Percentiles rank a stretch among this genome's conserved stretches.
Conservation (phyloP, 1,284 basidiomycete species). For the Austropuccinia psidii region DNA sequence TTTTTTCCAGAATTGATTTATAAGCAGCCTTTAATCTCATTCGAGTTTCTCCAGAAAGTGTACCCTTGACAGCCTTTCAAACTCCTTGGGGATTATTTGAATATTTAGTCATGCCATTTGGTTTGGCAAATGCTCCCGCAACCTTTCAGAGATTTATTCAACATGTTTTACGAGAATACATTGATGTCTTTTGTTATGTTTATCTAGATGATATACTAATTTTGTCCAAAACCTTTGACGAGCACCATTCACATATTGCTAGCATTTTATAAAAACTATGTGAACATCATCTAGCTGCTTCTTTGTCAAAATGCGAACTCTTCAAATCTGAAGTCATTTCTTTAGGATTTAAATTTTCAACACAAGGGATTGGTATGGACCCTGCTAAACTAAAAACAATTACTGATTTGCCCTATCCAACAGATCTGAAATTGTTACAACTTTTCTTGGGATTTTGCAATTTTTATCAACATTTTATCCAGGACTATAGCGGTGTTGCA, state of each 20-base stretch:
- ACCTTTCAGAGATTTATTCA: slow-evolving; percentile 15
- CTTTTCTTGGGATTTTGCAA: slow-evolving; percentile 18
- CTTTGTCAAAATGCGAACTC: slow-evolving; percentile 2
- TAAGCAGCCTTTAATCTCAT: slow-evolving; percentile 45
- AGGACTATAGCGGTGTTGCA: slow-evolving; percentile 38
- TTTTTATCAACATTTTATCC: slow-evolving; percentile 24
- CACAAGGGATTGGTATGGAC: slow-evolving; percentile 3
- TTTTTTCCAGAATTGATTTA: slow-evolving; percentile 44
- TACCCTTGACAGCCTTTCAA: slow-evolving; percentile 49
- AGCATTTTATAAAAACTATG: not conserved
- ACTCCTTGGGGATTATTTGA: slow-evolving; percentile 49
- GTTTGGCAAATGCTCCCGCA: slow-evolving; percentile 48
- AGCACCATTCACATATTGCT: not conserved
- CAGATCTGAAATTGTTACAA: not conserved
- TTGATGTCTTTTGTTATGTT: slow-evolving; percentile 24
- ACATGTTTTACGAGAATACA: not conserved
- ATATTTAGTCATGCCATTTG: slow-evolving; percentile 50
- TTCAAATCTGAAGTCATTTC: not conserved
- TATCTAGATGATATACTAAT: slow-evolving; percentile 25
- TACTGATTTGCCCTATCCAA: slow-evolving; percentile 41
- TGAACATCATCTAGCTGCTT: not conserved
- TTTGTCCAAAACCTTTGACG: not conserved
- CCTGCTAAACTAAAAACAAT: slow-evolving; percentile 39
- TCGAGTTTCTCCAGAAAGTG: slow-evolving; percentile 41
- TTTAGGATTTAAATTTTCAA: not conserved